Base-by-base conservation (phyloP, 306 rosid species). In the Inga laurina region DNA sequence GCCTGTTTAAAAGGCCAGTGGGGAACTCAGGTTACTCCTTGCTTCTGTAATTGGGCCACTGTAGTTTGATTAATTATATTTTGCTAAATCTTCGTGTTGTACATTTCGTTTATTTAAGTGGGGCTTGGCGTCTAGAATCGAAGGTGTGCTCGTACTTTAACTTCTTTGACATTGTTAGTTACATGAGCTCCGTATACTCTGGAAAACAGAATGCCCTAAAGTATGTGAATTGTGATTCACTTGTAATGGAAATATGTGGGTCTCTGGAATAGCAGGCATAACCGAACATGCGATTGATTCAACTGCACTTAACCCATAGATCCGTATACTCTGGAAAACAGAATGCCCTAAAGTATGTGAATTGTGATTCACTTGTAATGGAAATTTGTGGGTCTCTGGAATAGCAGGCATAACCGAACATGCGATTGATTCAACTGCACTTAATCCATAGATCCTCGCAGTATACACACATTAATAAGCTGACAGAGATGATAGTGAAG, bases 1-100 rank as follows among this genome's bases (percentile, higher is more conserved):
- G 81, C 88, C 85, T 96, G 99, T 86, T 79, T 90, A 85, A 96
- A 89, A 82, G 98, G 98, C 81, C 98, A 96, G 79, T 96, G 99
- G 99, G 99, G 98, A 74, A 92, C 97, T 90, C 98, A 96, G 97
- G 99, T 94, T 76, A 41, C 56, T 56, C 43, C 7, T 4, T 56
- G 82, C 52, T 12, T 32, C 35, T 49, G 43, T 52, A 43, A 43
- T 22, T 52, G 0, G 2, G 69, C 75, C 18, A 78, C 74, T 32
- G 65, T 30, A 32, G 54, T 27, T 46, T 57, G 7, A 34, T 2
- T 15, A 65, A n/a, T 61, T 78, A 32, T n/a, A 34, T 73, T 43
- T 6, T 81, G 10, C 13, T 32, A 52, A 48, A 45, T 64, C 24
- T 52, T n/a, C 11, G 45, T 52, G 32, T 21, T 69, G 44, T 19